Evolutionary conservation across 768 basidiomycete genomes (phyloP).

Genomic region (Boletellus emodensis): DNA sequence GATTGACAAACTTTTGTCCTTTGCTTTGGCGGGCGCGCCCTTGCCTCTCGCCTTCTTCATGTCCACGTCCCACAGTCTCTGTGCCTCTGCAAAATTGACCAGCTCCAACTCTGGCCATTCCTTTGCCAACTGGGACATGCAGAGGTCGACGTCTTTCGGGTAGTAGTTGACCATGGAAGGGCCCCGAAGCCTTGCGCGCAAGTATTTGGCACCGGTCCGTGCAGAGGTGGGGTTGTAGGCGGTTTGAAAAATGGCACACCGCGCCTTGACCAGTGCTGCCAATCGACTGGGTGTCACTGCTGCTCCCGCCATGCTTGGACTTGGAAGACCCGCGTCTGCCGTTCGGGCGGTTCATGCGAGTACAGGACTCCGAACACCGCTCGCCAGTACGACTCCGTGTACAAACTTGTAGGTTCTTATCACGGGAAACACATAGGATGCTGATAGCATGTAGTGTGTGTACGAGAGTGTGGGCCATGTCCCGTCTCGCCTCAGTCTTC

Average conservation of each 20-base stretch:
- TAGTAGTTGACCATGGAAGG: constrained; percentile 87
- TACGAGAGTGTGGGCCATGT: too few species aligned
- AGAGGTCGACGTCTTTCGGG: constrained; percentile 54
- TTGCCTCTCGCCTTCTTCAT: constrained; percentile 73
- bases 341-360: too few species aligned
- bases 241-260: constrained; percentile 78
- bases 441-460: too few species aligned
- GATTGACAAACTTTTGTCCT: constrained; percentile 50
- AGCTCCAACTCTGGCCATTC: constrained; percentile 56
- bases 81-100: constrained; percentile 62
- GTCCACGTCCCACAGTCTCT: constrained; percentile 64
- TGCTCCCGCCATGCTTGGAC: neutral
- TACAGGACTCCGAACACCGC: too few species aligned
- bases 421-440: too few species aligned
- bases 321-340: too few species aligned
- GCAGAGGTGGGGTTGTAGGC: constrained; percentile 78
- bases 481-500: too few species aligned
- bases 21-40: constrained; percentile 79
- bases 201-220: constrained; percentile 90
- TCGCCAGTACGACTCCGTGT: too few species aligned
- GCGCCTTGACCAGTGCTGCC: constrained; percentile 57
- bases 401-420: too few species aligned
- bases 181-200: constrained; percentile 75
- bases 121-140: constrained; percentile 48
- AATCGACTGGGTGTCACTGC: constrained; percentile 24